Evolutionary conservation across 805 yeast species (phyloP).

Genomic region (Jamesozyma lodderae): DNA sequence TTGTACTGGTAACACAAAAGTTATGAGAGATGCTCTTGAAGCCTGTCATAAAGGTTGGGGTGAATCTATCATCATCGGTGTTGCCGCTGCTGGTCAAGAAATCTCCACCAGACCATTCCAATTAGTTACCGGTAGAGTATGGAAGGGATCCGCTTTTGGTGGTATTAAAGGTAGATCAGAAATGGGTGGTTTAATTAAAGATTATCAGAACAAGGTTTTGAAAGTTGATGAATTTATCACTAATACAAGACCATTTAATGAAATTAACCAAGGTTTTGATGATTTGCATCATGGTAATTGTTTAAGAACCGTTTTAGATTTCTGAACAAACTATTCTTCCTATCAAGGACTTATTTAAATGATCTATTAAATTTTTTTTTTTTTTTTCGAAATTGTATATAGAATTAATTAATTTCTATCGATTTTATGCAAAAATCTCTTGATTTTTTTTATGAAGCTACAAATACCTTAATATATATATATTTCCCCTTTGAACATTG

Average conservation of each 20-base stretch:
- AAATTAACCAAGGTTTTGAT: constrained; percentile 83
- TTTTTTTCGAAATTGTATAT: too few species aligned
- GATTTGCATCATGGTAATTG: constrained; percentile 93
- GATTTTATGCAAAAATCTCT: too few species aligned
- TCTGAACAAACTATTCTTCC: too few species aligned
- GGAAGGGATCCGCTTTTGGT: constrained; percentile 99
- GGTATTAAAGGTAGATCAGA: constrained; percentile 97
- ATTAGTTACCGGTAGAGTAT: constrained; percentile 95
- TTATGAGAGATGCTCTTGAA: constrained; percentile 94
- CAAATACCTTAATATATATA: too few species aligned
- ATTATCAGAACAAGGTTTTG: constrained; percentile 69
- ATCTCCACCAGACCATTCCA: constrained; percentile 97
- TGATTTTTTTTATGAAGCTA: too few species aligned
- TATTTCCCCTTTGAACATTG: too few species aligned
- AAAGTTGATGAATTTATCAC: constrained; percentile 95
- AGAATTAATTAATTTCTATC: too few species aligned
- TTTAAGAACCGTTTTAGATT: constrained; percentile 78
- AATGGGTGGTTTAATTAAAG: constrained; percentile 82
- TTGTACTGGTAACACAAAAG: constrained; percentile 93
- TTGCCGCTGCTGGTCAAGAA: constrained; percentile 97
- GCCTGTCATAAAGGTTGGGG: constrained; percentile 99
- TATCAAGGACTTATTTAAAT: too few species aligned
- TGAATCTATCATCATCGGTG: constrained; percentile 88
- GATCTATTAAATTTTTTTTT: too few species aligned
- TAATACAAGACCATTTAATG: constrained; percentile 67